phyloP scores from a whole-genome alignment of 208 protist genomes.

The Blastocrithidia nonstop region DNA sequence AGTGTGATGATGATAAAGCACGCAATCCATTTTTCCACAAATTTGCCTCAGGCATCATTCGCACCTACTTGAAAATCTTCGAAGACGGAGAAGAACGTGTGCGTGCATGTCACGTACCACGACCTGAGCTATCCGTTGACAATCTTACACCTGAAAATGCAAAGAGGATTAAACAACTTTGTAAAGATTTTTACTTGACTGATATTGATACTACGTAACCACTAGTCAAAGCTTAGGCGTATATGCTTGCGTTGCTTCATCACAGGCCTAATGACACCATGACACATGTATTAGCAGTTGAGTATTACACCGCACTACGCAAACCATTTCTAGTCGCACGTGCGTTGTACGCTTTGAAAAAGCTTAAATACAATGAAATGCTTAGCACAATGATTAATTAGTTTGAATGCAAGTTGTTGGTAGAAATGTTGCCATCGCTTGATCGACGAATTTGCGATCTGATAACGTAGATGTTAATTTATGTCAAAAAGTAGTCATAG shows the following conservation, averaged over 20 bases:
- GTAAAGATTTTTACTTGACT: constrained; percentile 35
- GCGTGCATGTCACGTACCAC: constrained; percentile 45
- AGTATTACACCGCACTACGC: constrained; percentile 39
- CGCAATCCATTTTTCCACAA: constrained; percentile 67
- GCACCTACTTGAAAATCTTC: constrained; percentile 60
- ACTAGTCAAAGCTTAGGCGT: constrained; percentile 57
- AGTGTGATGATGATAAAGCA: constrained; percentile 50
- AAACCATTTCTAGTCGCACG: constrained; percentile 57
- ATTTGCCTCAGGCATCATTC: constrained; percentile 50
- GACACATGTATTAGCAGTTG: constrained; percentile 50
- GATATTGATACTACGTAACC: constrained; percentile 53
- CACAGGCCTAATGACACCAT: constrained; percentile 17
- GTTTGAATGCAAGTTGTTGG: constrained; percentile 27
- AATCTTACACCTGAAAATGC: constrained; percentile 24
- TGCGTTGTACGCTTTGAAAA: constrained; percentile 23
- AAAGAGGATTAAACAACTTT: constrained; percentile 39
- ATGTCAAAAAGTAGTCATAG: constrained; percentile 6
- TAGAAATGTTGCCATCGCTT: constrained; percentile 5
- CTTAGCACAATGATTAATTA: constrained; percentile 11
- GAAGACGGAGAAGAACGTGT: constrained; percentile 55
- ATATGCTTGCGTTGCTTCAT: constrained; percentile 38
- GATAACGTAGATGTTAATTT: constrained; percentile 27
- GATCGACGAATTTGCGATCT: constrained; percentile 32
- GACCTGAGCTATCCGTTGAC: constrained; percentile 29
- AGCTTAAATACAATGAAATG: constrained; percentile 13